Base-by-base conservation (phyloP, 2,329 filamentous ascomycete species). In the Colletotrichum tropicicola region DNA sequence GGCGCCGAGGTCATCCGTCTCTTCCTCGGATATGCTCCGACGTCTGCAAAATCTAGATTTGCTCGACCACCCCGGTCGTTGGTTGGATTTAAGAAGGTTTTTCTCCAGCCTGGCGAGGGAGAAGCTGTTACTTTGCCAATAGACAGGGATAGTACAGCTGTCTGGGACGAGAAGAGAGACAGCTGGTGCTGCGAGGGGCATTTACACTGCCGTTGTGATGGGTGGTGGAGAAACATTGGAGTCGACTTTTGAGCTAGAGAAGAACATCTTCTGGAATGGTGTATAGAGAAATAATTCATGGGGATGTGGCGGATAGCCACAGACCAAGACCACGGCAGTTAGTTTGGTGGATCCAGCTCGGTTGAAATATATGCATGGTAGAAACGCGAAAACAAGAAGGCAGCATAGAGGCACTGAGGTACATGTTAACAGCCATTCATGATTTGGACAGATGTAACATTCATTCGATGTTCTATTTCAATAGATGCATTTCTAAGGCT, bases 261-360 rank as follows among this genome's bases (percentile, higher is more conserved):
- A 88, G 79, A 88, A 88, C 3, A 83, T 83, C 63, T 92, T 87
- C 82, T 93, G 91, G 90, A 84, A 82, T 59, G 90, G 90, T n/a
- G n/a, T n/a, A n/a, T n/a, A n/a, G n/a, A n/a, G n/a, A n/a, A n/a
- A n/a, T n/a, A n/a, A n/a, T n/a, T n/a, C n/a, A n/a, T n/a, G n/a
- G n/a, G n/a, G n/a, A n/a, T n/a, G n/a, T n/a, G n/a, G n/a, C n/a
- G n/a, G n/a, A n/a, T n/a, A n/a, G n/a, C n/a, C n/a, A n/a, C n/a
- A n/a, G n/a, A n/a, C n/a, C n/a, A n/a, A n/a, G n/a, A n/a, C n/a
- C n/a, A n/a, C n/a, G n/a, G n/a, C n/a, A n/a, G n/a, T n/a, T n/a
- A n/a, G n/a, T n/a, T n/a, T n/a, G n/a, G n/a, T n/a, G n/a, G n/a
- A n/a, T n/a, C n/a, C n/a, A n/a, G n/a, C n/a, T n/a, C n/a, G n/a